phyloP scores from a whole-genome alignment of 768 basidiomycete genomes.

The Heimioporus sp. region DNA sequence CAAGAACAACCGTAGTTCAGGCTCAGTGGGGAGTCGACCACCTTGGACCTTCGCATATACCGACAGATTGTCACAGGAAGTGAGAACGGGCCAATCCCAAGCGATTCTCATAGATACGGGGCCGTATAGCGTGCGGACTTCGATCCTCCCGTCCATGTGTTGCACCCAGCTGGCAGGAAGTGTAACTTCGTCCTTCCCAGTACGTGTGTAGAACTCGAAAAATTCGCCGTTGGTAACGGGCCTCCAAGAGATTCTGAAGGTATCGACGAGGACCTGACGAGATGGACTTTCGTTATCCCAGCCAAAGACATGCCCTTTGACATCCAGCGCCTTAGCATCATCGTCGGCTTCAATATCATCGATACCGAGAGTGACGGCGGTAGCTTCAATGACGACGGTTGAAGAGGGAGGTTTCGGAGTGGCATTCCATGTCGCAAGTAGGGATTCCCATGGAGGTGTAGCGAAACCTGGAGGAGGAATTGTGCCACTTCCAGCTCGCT shows the following conservation, averaged over 20 bases:
- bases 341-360: constrained; percentile 81
- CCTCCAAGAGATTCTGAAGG: constrained; percentile 80
- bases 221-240: constrained; percentile 91
- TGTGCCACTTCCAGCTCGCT: constrained; percentile 74
- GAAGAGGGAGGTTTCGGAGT: constrained; percentile 40
- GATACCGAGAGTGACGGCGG: constrained; percentile 68
- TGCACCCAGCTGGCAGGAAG: constrained; percentile 29
- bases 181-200: constrained; percentile 41
- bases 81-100: constrained; percentile 81
- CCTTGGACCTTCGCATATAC: constrained; percentile 83
- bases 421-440: constrained; percentile 47
- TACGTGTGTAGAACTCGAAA: constrained; percentile 54
- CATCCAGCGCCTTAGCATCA: constrained; percentile 32
- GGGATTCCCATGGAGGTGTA: constrained; percentile 64
- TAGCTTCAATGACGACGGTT: constrained; percentile 58
- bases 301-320: constrained; percentile 69
- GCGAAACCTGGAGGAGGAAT: constrained; percentile 75
- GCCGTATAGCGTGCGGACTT: constrained; percentile 88
- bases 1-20: constrained; percentile 79
- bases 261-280: constrained; percentile 53
- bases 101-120: constrained; percentile 76
- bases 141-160: constrained; percentile 10
- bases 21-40: constrained; percentile 90
- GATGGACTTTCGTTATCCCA: constrained; percentile 94
- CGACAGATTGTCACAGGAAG: constrained; percentile 74